Conservation (phyloP, 305 asterid genomes). For the Nicotiana rustica region DNA sequence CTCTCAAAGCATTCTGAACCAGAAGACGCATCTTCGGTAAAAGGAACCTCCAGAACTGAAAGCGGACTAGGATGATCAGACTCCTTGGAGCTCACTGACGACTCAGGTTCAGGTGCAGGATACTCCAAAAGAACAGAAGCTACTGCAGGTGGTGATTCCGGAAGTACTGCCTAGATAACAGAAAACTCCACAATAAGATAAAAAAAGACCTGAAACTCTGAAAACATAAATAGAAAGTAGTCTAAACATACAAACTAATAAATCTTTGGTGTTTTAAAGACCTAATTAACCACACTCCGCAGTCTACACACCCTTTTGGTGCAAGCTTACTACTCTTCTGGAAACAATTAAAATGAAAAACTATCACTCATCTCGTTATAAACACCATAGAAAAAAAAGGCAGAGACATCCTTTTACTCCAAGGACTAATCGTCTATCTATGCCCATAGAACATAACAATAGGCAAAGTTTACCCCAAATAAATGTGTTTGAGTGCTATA, state of each 20-base stretch:
- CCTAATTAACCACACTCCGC: constrained; percentile 18
- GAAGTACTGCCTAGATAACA: constrained; percentile 33
- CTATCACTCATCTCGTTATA: background rate
- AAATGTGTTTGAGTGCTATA: background rate
- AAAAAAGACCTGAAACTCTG: constrained; percentile 5
- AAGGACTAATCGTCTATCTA: constrained; percentile 7
- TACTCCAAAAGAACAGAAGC: constrained; percentile 48
- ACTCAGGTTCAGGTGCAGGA: constrained; percentile 61
- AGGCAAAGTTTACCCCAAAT: background rate
- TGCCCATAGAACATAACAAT: background rate
- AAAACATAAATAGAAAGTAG: background rate
- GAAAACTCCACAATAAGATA: constrained; percentile 37
- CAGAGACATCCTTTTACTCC: constrained; percentile 18
- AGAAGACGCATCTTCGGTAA: constrained; percentile 61
- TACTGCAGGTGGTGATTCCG: constrained; percentile 50
- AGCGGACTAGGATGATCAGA: constrained; percentile 86
- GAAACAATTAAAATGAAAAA: constrained; percentile 3
- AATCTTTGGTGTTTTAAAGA: constrained; percentile 2
- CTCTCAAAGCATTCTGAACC: constrained; percentile 79
- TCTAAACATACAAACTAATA: background rate
- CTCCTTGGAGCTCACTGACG: constrained; percentile 70
- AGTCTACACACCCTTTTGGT: constrained; percentile 11
- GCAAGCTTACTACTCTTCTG: background rate
- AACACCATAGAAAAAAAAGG: background rate
- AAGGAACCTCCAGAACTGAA: constrained; percentile 79